A percentile compares a stretch with the other conserved stretches of the same genome.
Conservation (phyloP, 495 filamentous ascomycete species). For the Penicillium steckii region DNA sequence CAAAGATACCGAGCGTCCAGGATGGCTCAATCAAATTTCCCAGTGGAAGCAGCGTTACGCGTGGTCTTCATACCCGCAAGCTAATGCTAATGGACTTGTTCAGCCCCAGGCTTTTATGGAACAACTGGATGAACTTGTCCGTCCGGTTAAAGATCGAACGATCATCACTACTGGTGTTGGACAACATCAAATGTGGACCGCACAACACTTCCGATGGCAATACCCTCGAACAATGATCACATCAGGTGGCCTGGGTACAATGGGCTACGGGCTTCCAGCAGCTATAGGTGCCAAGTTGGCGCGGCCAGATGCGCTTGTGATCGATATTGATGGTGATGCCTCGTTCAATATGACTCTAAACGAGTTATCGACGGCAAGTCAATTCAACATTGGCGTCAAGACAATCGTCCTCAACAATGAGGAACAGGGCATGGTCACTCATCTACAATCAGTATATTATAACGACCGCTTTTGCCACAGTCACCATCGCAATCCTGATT, state of each 20-base stretch:
- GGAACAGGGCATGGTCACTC: conserved; percentile 92
- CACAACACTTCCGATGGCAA: conserved; percentile 92
- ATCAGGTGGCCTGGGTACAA: conserved; percentile 89
- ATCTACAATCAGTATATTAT: conserved; percentile 94
- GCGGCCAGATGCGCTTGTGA: conserved; percentile 77
- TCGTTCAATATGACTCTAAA: conserved; percentile 96
- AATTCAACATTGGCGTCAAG: conserved; percentile 93
- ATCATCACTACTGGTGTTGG: conserved; percentile 91
- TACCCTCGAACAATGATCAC: conserved; percentile 87
- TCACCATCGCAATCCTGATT: conserved; percentile 46
- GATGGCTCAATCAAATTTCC: conserved; percentile 86
- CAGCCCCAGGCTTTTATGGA: conserved; percentile 90
- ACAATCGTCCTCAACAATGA: conserved; percentile 93
- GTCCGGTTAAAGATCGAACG: conserved; percentile 71
- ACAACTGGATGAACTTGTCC: conserved; percentile 74
- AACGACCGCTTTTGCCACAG: conserved; percentile 89
- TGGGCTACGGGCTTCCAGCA: conserved; percentile 91
- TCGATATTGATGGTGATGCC: conserved; percentile 94
- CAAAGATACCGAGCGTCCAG: conserved; percentile 59
- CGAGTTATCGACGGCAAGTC: conserved; percentile 84
- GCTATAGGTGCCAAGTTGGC: conserved; percentile 95
- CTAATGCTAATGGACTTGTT: conserved; percentile 67
- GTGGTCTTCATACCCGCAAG: conserved; percentile 68
- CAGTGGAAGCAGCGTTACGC: conserved; percentile 87
- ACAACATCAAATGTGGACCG: conserved; percentile 98